Evolutionary conservation across 2,329 filamentous ascomycete genomes (phyloP).

Genomic region (Pseudogymnoascus pannorum): DNA sequence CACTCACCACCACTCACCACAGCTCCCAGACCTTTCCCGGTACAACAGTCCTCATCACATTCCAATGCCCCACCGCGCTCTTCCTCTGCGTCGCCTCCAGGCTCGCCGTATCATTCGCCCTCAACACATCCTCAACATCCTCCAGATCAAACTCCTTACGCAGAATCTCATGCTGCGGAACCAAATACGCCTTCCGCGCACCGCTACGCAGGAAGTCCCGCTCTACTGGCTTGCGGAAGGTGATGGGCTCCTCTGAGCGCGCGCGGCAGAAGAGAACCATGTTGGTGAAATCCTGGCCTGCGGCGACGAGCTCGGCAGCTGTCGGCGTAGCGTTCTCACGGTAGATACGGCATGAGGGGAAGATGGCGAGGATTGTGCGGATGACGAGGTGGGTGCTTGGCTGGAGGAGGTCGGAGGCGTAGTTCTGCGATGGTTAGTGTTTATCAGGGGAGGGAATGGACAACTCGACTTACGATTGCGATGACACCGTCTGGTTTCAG

Average conservation of each 20-base stretch:
- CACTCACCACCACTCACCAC: conserved; percentile 51
- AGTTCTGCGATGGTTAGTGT: conserved; percentile 56
- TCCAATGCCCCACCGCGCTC: conserved; percentile 81
- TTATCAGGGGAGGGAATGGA: not conserved
- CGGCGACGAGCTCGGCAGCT: conserved; percentile 38
- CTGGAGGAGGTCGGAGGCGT: conserved; percentile 78
- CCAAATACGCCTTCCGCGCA: conserved; percentile 61
- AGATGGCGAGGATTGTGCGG: conserved; percentile 73
- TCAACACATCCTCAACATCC: conserved; percentile 43
- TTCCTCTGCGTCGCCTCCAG: conserved; percentile 65
- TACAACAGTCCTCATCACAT: conserved; percentile 79
- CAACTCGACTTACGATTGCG: conserved; percentile 61
- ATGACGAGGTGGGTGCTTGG: conserved; percentile 72
- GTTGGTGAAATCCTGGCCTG: conserved; percentile 74
- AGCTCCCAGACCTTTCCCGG: conserved; percentile 76
- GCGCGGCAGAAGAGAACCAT: conserved; percentile 80
- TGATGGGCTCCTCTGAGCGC: conserved; percentile 40
- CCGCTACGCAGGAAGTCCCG: conserved; percentile 67
- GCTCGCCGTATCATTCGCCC: conserved; percentile 54
- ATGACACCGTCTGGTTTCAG: conserved; percentile 74
- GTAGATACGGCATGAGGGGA: conserved; percentile 87
- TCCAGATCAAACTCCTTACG: conserved; percentile 24
- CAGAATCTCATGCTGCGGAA: conserved; percentile 65
- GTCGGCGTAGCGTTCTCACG: conserved; percentile 60
- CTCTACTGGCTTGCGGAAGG: conserved; percentile 58